Evolutionary conservation across 2,329 filamentous ascomycete genomes (phyloP), one percentile per base, ranked within the genome.

Genomic region (Apiospora sp.): DNA sequence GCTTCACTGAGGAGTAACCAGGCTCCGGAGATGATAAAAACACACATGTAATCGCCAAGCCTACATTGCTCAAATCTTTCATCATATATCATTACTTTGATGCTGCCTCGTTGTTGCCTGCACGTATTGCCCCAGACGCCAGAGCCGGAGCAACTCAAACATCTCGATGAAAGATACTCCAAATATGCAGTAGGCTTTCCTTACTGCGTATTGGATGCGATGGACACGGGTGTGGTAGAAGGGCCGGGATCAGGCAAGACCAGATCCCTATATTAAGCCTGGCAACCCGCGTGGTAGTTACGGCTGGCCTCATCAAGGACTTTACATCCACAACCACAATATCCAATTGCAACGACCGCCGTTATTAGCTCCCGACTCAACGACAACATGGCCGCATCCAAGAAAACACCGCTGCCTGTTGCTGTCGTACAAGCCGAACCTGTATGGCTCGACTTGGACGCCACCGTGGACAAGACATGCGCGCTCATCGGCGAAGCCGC

Each of bases 341-440:
- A 19, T 4, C 19, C 54, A 7, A 6, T 8, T 4, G 13, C 19
- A 64, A 34, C 7, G n/a, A n/a, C 22, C 7, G 12, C 4, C 19
- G 22, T n/a, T 12, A 1, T 19, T 19, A 41, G 41, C 14, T 8
- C 19, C 58, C 8, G 8, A 7, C 13, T 22, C 30, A 24, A 64
- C 19, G 34, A n/a, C 19, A 64, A 64, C 1, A 64, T 64, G 58
- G 12, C 58, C 34, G 34, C 41, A 4, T 13, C 19, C 30, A 41
- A 64, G 7, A 64, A 64, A 1, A 64, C 16, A 4, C 5, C 34
- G 34, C 4, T 81, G 70, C 76, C 77, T 72, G 82, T 86, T 27
- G 86, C 84, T n/a, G 85, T 86, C n/a, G 82, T 84, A 0, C 88
- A 90, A 75, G 83, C 85, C 12, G 88, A 90, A 76, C 87, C 88